Percentiles rank a stretch among this genome's conserved stretches.
These are phyloP conservation scores for Gnetum montanum DNA, from an alignment of 75 land plant genomes.

Conservation along the genomic window DNA sequence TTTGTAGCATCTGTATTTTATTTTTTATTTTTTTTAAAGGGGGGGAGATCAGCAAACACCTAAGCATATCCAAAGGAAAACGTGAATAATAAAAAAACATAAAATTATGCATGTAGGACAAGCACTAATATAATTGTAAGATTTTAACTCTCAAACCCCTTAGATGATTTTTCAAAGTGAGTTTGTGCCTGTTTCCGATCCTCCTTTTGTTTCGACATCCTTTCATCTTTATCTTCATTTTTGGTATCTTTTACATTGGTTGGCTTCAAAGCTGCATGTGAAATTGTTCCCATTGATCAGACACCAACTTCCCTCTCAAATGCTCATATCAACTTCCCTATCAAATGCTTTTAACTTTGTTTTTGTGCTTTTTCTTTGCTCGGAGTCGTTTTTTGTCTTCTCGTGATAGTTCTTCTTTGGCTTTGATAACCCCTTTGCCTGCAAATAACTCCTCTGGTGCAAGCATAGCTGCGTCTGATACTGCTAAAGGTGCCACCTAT, in stretches of 20 bases:
- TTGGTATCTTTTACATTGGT: neutral
- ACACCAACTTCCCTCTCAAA: neutral
- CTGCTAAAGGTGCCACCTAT: slow-evolving; percentile 88
- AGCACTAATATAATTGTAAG: too few species aligned
- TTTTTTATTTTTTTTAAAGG: slow-evolving; percentile 1
- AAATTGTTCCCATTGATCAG: neutral
- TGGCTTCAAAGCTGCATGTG: neutral
- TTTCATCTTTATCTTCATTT: neutral
- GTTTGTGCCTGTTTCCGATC: slow-evolving; percentile 3
- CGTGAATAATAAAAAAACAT: neutral
- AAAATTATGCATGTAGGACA: neutral
- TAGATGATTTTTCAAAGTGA: slow-evolving; percentile 6
- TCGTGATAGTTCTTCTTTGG: slow-evolving; percentile 69
- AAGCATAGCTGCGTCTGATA: slow-evolving; percentile 97
- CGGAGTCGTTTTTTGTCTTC: slow-evolving; percentile 80
- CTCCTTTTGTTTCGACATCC: neutral
- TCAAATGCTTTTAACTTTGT: slow-evolving; percentile 41
- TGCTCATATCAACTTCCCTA: neutral
- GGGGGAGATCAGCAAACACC: slow-evolving; percentile 3
- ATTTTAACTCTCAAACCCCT: neutral
- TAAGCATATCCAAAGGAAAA: neutral
- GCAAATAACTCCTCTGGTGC: slow-evolving; percentile 94
- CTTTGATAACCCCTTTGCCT: slow-evolving; percentile 80
- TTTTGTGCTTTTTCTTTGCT: slow-evolving; percentile 78
- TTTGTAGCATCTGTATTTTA: slow-evolving; percentile 1